A percentile compares a stretch with the other conserved stretches of the same genome.
These are phyloP conservation scores for Colletotrichum phormii DNA, from an alignment of 2,329 filamentous ascomycete genomes.

Conservation along the genomic window DNA sequence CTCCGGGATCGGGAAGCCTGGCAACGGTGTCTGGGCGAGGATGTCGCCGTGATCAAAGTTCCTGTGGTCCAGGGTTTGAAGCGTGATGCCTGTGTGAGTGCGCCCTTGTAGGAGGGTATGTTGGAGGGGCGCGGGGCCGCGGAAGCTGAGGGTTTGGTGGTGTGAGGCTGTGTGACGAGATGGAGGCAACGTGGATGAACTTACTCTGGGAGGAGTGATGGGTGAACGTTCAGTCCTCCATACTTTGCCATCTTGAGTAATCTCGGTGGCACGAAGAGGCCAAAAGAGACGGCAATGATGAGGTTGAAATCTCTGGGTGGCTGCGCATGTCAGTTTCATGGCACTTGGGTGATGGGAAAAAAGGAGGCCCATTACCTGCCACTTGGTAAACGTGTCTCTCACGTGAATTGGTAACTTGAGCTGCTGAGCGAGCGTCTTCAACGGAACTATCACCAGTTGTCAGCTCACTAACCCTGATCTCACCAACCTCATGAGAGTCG, in stretches of 20 bases:
- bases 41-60: constrained; percentile 84
- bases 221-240: constrained; percentile 93
- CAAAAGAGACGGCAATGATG: constrained; percentile 93
- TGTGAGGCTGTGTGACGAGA: neutral
- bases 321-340: constrained; percentile 46
- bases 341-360: neutral
- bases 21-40: constrained; percentile 74
- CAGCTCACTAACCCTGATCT: neutral
- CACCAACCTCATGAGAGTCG: neutral
- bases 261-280: constrained; percentile 84
- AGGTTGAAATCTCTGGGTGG: constrained; percentile 76
- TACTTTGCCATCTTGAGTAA: constrained; percentile 79
- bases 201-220: constrained; percentile 88
- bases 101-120: constrained; percentile 78
- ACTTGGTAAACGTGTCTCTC: constrained; percentile 84
- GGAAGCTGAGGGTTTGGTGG: constrained; percentile 64
- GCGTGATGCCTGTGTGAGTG: constrained; percentile 76
- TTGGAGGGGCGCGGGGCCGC: constrained; percentile 88
- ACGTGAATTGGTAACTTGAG: constrained; percentile 78
- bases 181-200: constrained; percentile 37
- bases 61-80: constrained; percentile 85
- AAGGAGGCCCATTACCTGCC: constrained; percentile 68
- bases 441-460: constrained; percentile 69
- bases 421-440: constrained; percentile 72
- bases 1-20: constrained; percentile 64